These are phyloP conservation scores for Colletotrichum endophyticum DNA, from an alignment of 2,329 filamentous ascomycete genomes.

Conservation along the genomic window DNA sequence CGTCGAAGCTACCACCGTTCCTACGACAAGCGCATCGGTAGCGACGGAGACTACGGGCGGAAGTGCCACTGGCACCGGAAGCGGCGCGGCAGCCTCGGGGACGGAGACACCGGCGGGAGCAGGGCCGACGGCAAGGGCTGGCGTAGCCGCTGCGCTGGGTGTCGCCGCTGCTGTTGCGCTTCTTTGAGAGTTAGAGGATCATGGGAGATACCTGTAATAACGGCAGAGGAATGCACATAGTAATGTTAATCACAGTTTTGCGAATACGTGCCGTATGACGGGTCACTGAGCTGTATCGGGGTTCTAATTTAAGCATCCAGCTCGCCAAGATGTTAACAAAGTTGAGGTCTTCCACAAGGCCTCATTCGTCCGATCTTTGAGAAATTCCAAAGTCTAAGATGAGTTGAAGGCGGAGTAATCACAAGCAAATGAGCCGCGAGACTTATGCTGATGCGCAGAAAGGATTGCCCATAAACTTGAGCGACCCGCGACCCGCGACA, in stretches of 20 bases:
- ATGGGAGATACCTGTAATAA: too few relatives aligned
- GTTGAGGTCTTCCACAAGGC: neutral
- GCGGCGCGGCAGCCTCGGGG: neutral
- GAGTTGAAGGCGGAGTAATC: neutral
- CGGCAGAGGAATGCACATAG: neutral
- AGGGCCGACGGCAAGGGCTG: constrained; percentile 5
- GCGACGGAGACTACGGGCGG: neutral
- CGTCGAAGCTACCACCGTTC: neutral
- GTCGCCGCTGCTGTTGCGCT: neutral
- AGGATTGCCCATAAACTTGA: neutral
- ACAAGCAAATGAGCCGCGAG: neutral
- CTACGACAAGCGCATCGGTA: neutral
- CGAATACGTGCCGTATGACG: neutral
- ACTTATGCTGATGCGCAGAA: neutral
- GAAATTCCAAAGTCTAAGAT: neutral
- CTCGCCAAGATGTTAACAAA: neutral
- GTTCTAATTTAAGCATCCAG: neutral
- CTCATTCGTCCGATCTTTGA: neutral
- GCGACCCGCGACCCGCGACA: neutral
- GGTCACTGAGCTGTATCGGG: neutral
- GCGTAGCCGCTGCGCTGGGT: neutral
- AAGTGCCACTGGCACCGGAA: neutral
- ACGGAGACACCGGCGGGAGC: neutral
- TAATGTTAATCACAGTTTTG: neutral
- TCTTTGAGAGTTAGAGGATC: neutral